These are phyloP conservation scores for Eragrostis curvula DNA, from an alignment of 176 grass and related monocot species.

Conservation along the genomic window DNA sequence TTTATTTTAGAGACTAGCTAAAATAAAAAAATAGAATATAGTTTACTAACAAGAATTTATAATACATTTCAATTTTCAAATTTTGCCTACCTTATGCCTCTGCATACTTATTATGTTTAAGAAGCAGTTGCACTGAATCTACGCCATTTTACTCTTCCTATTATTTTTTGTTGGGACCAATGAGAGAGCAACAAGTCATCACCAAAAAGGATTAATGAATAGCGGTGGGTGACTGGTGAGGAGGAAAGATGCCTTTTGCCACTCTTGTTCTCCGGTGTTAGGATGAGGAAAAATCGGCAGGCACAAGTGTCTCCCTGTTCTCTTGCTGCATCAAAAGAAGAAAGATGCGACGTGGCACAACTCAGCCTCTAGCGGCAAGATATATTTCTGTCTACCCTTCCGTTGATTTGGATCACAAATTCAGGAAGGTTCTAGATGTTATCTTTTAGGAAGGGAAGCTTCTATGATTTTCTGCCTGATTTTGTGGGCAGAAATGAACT, in stretches of 20 bases:
- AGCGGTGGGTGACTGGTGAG: slow-evolving; percentile 21
- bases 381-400: background rate
- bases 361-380: background rate
- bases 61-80: too few relatives aligned
- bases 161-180: background rate
- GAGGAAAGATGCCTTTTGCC: slow-evolving; percentile 9
- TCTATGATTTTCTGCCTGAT: background rate
- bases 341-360: slow-evolving; percentile 23
- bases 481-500: background rate
- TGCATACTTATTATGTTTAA: background rate
- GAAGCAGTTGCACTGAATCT: background rate
- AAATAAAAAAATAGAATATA: too few relatives aligned
- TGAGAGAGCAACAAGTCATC: slow-evolving; percentile 41
- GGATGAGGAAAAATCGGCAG: slow-evolving; percentile 23
- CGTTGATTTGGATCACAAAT: slow-evolving; percentile 1
- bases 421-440: background rate
- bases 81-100: too few relatives aligned
- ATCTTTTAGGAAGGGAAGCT: background rate
- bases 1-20: too few relatives aligned
- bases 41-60: too few relatives aligned
- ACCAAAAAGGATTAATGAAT: background rate
- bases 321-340: background rate
- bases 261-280: background rate
- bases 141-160: background rate
- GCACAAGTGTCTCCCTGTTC: background rate